Conservation (phyloP, 2,329 filamentous ascomycete genomes). For the Diaporthe eres region DNA sequence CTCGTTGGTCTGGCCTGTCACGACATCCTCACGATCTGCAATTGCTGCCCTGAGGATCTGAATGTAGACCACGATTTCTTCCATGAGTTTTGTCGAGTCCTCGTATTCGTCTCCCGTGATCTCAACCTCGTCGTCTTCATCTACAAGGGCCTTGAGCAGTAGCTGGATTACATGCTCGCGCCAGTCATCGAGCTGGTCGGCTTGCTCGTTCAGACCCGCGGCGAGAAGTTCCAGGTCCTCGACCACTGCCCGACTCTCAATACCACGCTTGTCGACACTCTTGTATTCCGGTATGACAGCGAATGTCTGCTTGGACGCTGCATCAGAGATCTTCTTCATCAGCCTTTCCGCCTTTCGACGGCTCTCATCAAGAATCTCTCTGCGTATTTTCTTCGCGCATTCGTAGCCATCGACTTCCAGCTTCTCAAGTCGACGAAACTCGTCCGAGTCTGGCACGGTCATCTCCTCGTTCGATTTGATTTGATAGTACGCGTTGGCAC, state of each 20-base stretch:
- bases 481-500: conserved; percentile 86
- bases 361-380: conserved; percentile 80
- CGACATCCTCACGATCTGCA: conserved; percentile 81
- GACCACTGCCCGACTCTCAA: conserved; percentile 79
- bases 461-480: conserved; percentile 79
- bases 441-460: conserved; percentile 76
- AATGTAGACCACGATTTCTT: conserved; percentile 90
- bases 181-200: conserved; percentile 80
- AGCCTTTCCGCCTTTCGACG: conserved; percentile 70
- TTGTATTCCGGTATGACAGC: conserved; percentile 74
- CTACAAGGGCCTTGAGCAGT: conserved; percentile 81
- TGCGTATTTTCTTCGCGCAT: conserved; percentile 80
- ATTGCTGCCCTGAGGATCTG: conserved; percentile 81
- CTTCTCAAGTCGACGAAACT: conserved; percentile 76
- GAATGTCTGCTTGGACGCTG: conserved; percentile 67
- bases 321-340: conserved; percentile 74
- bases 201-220: conserved; percentile 79
- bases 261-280: conserved; percentile 69
- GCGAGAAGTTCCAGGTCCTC: conserved; percentile 77
- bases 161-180: conserved; percentile 80
- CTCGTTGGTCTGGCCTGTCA: conserved; percentile 83
- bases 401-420: conserved; percentile 83
- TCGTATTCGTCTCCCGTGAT: conserved; percentile 92
- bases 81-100: conserved; percentile 87
- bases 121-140: conserved; percentile 79